Percentiles rank a stretch among this genome's conserved stretches.
phyloP scores from a whole-genome alignment of 2,329 filamentous ascomycete genomes.

The Calonectria fujianensis region DNA sequence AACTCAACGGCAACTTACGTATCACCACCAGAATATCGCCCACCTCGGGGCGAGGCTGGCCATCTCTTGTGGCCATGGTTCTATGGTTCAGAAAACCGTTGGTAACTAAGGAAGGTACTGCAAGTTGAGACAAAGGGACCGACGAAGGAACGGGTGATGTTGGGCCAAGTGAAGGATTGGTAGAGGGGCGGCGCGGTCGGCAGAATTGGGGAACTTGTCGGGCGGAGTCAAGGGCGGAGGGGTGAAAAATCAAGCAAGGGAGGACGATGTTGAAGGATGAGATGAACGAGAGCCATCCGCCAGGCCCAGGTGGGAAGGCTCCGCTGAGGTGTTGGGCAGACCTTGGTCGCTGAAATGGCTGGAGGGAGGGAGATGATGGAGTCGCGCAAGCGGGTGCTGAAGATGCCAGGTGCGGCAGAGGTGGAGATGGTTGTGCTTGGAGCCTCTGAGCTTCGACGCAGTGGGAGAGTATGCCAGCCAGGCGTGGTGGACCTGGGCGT shows the following conservation, averaged over 20 bases:
- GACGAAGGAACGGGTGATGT: slow-evolving; percentile 47
- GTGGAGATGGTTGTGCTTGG: slow-evolving; percentile 45
- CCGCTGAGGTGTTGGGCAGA: slow-evolving; percentile 42
- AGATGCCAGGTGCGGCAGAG: slow-evolving; percentile 43
- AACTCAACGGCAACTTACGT: slow-evolving; percentile 72
- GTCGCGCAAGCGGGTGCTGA: slow-evolving; percentile 47
- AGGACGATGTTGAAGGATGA: slow-evolving; percentile 41
- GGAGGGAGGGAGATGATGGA: slow-evolving; percentile 51
- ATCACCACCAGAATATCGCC: slow-evolving; percentile 83
- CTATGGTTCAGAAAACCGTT: slow-evolving; percentile 46
- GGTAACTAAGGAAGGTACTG: slow-evolving; percentile 44
- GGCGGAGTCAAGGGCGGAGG: slow-evolving; percentile 41
- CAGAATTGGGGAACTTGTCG: slow-evolving; percentile 25
- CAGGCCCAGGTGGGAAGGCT: slow-evolving; percentile 51
- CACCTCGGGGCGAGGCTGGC: slow-evolving; percentile 71
- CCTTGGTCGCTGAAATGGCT: slow-evolving; percentile 49
- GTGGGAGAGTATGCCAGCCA: slow-evolving; percentile 23
- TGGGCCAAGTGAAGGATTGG: slow-evolving; percentile 49
- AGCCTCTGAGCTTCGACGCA: slow-evolving; percentile 49
- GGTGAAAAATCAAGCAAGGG: slow-evolving; percentile 35
- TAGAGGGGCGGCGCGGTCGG: slow-evolving; percentile 43
- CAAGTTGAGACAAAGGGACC: slow-evolving; percentile 47
- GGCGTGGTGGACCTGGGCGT: slow-evolving; percentile 44
- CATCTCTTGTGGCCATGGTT: slow-evolving; percentile 67
- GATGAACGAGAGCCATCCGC: slow-evolving; percentile 48